Base-by-base conservation (phyloP, 345 rosid species). In the Brassica cretica region DNA sequence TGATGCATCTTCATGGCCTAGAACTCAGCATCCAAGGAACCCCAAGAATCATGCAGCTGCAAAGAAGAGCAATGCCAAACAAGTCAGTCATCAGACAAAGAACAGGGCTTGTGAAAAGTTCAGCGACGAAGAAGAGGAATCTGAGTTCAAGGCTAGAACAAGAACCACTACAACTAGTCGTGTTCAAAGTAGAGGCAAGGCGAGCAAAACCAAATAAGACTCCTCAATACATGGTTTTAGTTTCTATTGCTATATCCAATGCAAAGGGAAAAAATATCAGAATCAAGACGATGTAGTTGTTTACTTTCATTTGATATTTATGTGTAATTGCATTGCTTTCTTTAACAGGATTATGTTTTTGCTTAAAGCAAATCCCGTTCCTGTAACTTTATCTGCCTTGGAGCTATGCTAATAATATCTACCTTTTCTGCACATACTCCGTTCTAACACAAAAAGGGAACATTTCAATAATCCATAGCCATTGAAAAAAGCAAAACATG, bases 1-100 rank as follows among this genome's bases (percentile, higher is more conserved):
- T 29, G 95, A 90, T 81, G 95, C 95, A 32, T 88, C 92, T 25
- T 90, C 95, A 37, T 87, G 92, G 68, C 92, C 89, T 68, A 85
- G 85, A 35, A 84, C 69, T 67, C 83, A 87, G 64, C 68, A 71
- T 78, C 74, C 78, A 71, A 64, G 68, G 32, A 66, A 56, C 51
- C 77, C 59, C 66, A 72, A 69, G 75, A 76, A 83, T 84, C 80
- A 80, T 73, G 76, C 33, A 78, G 35, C 77, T 39, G 37, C 70
- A 49, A 81, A 79, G 59, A 71, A 71, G 59, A 64, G 75, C 27
- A 72, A 84, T 66, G 72, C 64, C 18, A 76, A 83, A 65, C 83
- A 83, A 66, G 78, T 71, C 71, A 70, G 80, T 15, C 85, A 70
- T 49, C 76, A 83, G 80, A 75, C 58, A 55, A 46, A 75, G 72